Percentiles rank a stretch among this genome's conserved stretches.
These are phyloP conservation scores for Linum lewisii DNA, from an alignment of 345 rosid species.

Conservation along the genomic window DNA sequence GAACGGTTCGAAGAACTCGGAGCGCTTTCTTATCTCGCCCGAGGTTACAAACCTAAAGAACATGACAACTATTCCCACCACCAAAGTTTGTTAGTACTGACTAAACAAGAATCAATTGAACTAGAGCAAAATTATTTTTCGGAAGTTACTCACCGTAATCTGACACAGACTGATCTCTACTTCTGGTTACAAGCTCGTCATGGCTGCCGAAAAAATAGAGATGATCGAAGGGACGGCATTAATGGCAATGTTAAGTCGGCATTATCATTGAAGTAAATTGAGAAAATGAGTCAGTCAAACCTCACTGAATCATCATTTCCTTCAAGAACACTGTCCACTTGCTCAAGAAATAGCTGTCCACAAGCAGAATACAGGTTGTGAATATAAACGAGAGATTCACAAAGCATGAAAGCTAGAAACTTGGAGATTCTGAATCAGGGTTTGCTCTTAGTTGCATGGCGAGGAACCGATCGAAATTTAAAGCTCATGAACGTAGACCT, in stretches of 20 bases:
- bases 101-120: no score
- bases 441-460: no score
- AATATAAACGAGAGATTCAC: background rate
- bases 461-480: no score
- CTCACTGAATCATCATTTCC: conserved; percentile 69
- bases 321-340: conserved; percentile 75
- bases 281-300: conserved; percentile 21
- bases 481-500: no score
- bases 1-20: conserved; percentile 88
- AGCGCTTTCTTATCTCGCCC: conserved; percentile 81
- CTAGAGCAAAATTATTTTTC: background rate
- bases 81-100: conserved; percentile 34
- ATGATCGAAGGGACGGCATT: conserved; percentile 8
- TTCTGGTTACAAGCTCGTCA: conserved; percentile 66
- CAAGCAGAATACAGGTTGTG: background rate
- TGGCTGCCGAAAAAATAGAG: conserved; percentile 37
- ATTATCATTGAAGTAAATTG: background rate
- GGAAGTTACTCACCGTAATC: conserved; percentile 64
- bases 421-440: background rate
- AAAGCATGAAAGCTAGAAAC: background rate
- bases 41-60: conserved; percentile 98
- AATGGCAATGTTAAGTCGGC: background rate
- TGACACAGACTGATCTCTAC: conserved; percentile 85
- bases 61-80: conserved; percentile 94
- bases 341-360: conserved; percentile 86